Evolutionary conservation across 73 alveolate species (phyloP).

Genomic region (Tetrahymena borealis): DNA sequence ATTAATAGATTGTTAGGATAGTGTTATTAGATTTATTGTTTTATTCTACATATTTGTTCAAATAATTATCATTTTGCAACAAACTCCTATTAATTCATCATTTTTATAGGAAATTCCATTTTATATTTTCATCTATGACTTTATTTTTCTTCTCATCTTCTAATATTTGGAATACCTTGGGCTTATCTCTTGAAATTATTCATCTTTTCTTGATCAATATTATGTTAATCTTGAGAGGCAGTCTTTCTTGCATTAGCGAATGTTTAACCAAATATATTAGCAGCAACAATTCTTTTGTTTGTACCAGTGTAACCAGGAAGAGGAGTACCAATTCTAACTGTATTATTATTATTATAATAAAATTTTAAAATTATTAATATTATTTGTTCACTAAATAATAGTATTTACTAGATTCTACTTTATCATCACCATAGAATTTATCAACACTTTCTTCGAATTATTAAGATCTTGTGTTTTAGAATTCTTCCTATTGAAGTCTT

Average conservation of each 20-base stretch:
- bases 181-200: slow-evolving; percentile 28
- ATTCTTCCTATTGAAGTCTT: background rate
- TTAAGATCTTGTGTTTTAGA: background rate
- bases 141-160: slow-evolving; percentile 13
- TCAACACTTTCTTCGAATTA: slow-evolving; percentile 19
- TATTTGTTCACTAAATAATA: background rate
- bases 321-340: slow-evolving; percentile 34
- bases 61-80: too few relatives aligned
- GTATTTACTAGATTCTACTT: slow-evolving; percentile 21
- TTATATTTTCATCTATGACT: background rate
- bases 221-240: slow-evolving; percentile 16
- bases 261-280: slow-evolving; percentile 42
- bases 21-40: too few relatives aligned
- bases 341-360: background rate
- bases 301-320: slow-evolving; percentile 45
- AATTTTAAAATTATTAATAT: background rate
- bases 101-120: too few relatives aligned
- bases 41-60: too few relatives aligned
- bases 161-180: slow-evolving; percentile 15
- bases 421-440: slow-evolving; percentile 39
- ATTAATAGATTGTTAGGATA: too few relatives aligned
- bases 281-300: slow-evolving; percentile 42
- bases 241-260: slow-evolving; percentile 48
- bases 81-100: too few relatives aligned
- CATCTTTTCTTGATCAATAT: slow-evolving; percentile 29